A percentile compares a stretch with the other conserved stretches of the same genome.
Evolutionary conservation across 768 basidiomycete genomes (phyloP).

Genomic region (Suillus clintonianus): DNA sequence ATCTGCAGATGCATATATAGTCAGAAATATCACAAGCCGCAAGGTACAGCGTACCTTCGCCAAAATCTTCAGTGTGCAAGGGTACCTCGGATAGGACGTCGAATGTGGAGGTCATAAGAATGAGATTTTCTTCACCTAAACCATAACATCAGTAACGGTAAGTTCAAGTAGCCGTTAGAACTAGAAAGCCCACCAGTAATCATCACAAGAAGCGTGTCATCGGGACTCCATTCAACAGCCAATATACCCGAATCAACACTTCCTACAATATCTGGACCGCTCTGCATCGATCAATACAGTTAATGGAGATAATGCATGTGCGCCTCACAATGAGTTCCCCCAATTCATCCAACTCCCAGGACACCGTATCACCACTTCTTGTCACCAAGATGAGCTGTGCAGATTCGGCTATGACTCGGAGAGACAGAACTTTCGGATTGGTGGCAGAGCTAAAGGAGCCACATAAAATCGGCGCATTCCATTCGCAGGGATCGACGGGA

Average conservation of each 20-base stretch:
- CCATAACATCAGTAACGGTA: background rate
- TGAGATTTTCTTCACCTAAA: conserved; percentile 72
- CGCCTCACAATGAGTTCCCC: conserved; percentile 45
- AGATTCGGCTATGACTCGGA: conserved; percentile 75
- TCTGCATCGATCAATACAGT: conserved; percentile 12
- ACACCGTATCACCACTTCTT: conserved; percentile 81
- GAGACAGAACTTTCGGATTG: conserved; percentile 53
- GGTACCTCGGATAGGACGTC: conserved; percentile 83
- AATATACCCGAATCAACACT: conserved; percentile 83
- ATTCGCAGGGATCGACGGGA: conserved; percentile 10
- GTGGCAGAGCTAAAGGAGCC: conserved; percentile 19
- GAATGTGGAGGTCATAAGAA: conserved; percentile 87
- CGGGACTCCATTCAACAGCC: conserved; percentile 88
- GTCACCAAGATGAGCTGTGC: conserved; percentile 66
- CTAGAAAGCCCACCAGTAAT: conserved; percentile 60
- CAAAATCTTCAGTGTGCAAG: conserved; percentile 75
- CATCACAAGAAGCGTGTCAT: conserved; percentile 83
- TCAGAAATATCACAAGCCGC: background rate
- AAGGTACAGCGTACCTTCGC: conserved; percentile 55
- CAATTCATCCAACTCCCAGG: conserved; percentile 53
- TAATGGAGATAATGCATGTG: background rate
- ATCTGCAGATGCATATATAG: conserved; percentile 46
- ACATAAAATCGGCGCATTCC: conserved; percentile 20
- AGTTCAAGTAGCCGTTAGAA: background rate
- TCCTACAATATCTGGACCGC: conserved; percentile 72